phyloP scores from a whole-genome alignment of 1,284 basidiomycete genomes.

The Leccinum glutinopallens region DNA sequence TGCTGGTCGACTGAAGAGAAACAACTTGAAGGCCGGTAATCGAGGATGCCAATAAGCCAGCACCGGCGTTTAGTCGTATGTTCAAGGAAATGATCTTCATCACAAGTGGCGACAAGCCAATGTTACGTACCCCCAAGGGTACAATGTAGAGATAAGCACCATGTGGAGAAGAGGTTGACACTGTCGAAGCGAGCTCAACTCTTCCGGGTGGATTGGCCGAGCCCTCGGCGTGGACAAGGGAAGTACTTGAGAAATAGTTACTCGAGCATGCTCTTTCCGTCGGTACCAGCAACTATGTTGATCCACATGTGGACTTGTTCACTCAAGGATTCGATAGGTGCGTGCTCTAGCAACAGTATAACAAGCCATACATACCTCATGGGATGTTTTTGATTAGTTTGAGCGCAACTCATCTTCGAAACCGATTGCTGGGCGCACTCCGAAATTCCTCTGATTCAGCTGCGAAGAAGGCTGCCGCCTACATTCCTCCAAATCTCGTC shows the following conservation, averaged over 20 bases:
- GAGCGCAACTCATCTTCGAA: slow-evolving; percentile 12
- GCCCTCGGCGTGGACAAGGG: neutral
- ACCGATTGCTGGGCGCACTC: slow-evolving; percentile 21
- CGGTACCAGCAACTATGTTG: neutral
- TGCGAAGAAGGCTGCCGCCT: neutral
- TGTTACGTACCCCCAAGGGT: neutral
- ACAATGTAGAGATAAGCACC: neutral
- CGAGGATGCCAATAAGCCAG: neutral
- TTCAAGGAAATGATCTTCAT: slow-evolving; percentile 1
- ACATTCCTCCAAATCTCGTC: slow-evolving; percentile 22
- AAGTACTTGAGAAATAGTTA: neutral
- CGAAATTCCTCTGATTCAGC: slow-evolving; percentile 11
- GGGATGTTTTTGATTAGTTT: slow-evolving; percentile 18
- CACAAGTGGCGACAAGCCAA: neutral
- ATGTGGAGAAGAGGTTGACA: neutral
- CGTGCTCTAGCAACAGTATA: slow-evolving; percentile 1
- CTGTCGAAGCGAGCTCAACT: neutral
- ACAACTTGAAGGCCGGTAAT: neutral
- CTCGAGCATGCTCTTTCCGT: neutral
- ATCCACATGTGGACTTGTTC: neutral
- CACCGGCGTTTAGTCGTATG: neutral
- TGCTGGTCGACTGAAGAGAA: neutral
- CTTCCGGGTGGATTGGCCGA: neutral
- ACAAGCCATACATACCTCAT: neutral
- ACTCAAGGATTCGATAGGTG: slow-evolving; percentile 2